phyloP scores from a whole-genome alignment of 1,284 basidiomycete genomes.

The Violaceomyces palustris region DNA sequence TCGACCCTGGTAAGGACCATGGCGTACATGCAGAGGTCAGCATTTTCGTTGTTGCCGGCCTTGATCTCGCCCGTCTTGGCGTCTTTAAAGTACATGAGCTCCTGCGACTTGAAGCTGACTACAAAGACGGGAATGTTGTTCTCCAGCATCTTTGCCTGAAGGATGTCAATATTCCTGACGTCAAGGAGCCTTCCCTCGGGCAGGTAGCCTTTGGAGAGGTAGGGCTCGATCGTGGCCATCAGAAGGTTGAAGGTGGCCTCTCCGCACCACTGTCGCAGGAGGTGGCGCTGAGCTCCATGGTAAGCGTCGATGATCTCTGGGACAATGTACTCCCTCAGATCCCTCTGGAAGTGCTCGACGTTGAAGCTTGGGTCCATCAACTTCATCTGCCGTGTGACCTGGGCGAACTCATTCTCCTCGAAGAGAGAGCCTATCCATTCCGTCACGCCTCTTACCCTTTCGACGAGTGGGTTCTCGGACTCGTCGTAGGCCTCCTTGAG shows the following conservation, averaged over 20 bases:
- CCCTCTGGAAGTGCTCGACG: slow-evolving; percentile 79
- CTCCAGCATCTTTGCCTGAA: slow-evolving; percentile 60
- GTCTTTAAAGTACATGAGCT: slow-evolving; percentile 85
- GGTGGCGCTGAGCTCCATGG: slow-evolving; percentile 77
- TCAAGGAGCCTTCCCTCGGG: slow-evolving; percentile 46
- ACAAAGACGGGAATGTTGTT: slow-evolving; percentile 82
- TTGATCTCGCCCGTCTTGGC: slow-evolving; percentile 77
- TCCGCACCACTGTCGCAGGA: slow-evolving; percentile 84
- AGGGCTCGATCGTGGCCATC: slow-evolving; percentile 95
- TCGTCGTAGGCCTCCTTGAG: slow-evolving; percentile 65
- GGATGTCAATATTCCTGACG: slow-evolving; percentile 42
- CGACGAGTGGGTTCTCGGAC: slow-evolving; percentile 84
- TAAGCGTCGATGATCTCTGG: slow-evolving; percentile 97
- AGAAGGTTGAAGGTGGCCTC: slow-evolving; percentile 90
- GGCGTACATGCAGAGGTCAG: slow-evolving; percentile 88
- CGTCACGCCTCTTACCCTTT: slow-evolving; percentile 75
- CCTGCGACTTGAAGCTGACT: slow-evolving; percentile 89
- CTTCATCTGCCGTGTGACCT: slow-evolving; percentile 82
- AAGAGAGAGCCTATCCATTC: slow-evolving; percentile 81
- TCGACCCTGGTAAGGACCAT: slow-evolving; percentile 83
- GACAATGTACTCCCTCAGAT: slow-evolving; percentile 91
- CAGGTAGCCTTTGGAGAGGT: slow-evolving; percentile 75
- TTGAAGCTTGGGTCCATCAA: slow-evolving; percentile 79
- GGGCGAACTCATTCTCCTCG: slow-evolving; percentile 95
- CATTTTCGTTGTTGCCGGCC: slow-evolving; percentile 79